These are phyloP conservation scores for Magnusiomyces paraingens DNA, from an alignment of 1,139 yeast genomes.

Conservation along the genomic window DNA sequence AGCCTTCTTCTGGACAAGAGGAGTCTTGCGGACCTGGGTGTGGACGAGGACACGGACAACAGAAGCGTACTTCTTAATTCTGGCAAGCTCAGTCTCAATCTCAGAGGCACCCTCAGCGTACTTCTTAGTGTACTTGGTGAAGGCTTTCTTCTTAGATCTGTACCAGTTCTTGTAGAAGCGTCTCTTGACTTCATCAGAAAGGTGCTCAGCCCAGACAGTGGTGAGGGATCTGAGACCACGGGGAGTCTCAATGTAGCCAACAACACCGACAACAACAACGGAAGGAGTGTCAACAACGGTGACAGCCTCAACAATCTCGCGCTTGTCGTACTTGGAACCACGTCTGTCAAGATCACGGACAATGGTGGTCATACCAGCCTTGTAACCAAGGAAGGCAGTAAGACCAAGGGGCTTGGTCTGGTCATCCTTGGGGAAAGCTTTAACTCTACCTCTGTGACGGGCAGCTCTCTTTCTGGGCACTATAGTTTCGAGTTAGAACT, in stretches of 20 bases:
- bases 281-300: slow-evolving; percentile 99
- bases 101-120: slow-evolving; percentile 88
- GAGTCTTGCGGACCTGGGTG: slow-evolving; percentile 99
- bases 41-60: slow-evolving; percentile 99
- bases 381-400: slow-evolving; percentile 99
- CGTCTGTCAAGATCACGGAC: slow-evolving; percentile 99
- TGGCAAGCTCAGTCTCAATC: slow-evolving; percentile 94
- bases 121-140: slow-evolving; percentile 99
- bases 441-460: slow-evolving; percentile 97
- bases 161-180: slow-evolving; percentile 99
- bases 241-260: slow-evolving; percentile 99
- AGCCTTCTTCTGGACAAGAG: slow-evolving; percentile 98
- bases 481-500: background rate
- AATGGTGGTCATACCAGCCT: slow-evolving; percentile 99
- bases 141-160: slow-evolving; percentile 99
- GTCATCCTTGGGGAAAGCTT: slow-evolving; percentile 99
- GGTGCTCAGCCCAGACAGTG: slow-evolving; percentile 99
- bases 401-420: slow-evolving; percentile 97
- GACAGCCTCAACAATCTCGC: slow-evolving; percentile 99
- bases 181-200: slow-evolving; percentile 98
- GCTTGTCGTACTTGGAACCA: slow-evolving; percentile 99
- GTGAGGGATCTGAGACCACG: slow-evolving; percentile 99
- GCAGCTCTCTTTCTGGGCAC: slow-evolving; percentile 99
- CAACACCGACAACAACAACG: slow-evolving; percentile 98
- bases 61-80: slow-evolving; percentile 97